Base-by-base conservation (phyloP, 2,329 filamentous ascomycete genomes). In the Penicillium sp. region DNA sequence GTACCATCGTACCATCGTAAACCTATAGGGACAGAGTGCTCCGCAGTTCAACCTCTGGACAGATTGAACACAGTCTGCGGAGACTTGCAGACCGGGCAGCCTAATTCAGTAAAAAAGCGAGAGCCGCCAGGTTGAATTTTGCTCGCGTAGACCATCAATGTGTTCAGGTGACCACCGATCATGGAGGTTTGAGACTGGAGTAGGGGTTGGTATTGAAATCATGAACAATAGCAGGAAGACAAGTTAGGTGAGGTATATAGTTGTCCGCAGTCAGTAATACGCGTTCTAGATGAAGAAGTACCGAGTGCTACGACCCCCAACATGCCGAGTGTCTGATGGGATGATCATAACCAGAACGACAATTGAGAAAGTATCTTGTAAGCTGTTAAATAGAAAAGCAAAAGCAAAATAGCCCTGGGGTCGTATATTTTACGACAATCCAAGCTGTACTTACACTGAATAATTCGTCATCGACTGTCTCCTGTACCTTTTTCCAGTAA, bases 61-160 rank as follows among this genome's bases (percentile, higher is more conserved):
- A 11, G 25, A 19, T 37, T 48, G 28, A 19, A n/a, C 30, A 25
- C 1, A 25, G 30, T 14, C 26, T 26, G 40, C 25, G 37, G 53
- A 37, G 52, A 46, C n/a, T 55, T 37, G 53, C 43, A 55, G 53
- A 55, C 53, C 53, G 53, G 42, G 43, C 53, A n/a, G 28, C 53
- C 53, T 6, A 55, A 55, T 55, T 1, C 30, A 55, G 62, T 66
- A 62, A 60, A 63, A 52, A 28, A 19, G 45, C 26, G 38, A 54
- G 4, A 25, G 35, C 14, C 19, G 26, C 26, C 11, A 26, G 13
- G 4, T 53, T 1, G 11, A 7, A 26, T 30, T 11, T n/a, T n/a
- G 26, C 10, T 48, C 14, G 19, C 3, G 25, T 30, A 30, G 28
- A 22, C 25, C 5, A 48, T 28, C 10, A 26, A n/a, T 28, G 3